Conservation (phyloP, 148 eudicot species). For the Gaultheria prostrata region DNA sequence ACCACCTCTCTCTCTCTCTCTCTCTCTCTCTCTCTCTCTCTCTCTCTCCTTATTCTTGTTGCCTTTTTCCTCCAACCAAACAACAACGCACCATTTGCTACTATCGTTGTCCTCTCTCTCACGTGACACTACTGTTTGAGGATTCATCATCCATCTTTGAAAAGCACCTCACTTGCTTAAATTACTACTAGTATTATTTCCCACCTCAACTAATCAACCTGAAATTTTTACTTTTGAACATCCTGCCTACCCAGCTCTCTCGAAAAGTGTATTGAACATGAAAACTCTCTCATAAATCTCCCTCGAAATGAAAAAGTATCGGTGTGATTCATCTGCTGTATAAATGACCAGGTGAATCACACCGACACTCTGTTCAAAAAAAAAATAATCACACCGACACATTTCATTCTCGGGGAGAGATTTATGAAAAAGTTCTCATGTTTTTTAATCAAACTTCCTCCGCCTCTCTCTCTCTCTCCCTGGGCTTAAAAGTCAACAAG, state of each 20-base stretch:
- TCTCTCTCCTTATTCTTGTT: neutral
- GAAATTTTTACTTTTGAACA: too few species aligned
- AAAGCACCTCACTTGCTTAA: neutral
- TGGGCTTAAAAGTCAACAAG: neutral
- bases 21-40: neutral
- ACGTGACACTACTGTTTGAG: slow-evolving; percentile 4
- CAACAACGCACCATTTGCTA: slow-evolving; percentile 5
- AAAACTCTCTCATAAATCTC: too few species aligned
- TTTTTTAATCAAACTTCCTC: neutral
- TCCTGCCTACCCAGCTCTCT: too few species aligned
- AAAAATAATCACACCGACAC: too few species aligned
- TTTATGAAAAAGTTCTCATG: too few species aligned
- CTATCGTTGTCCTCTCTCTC: neutral
- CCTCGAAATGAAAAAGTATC: too few species aligned
- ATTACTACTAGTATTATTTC: too few species aligned
- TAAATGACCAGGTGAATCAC: too few species aligned
- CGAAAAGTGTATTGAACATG: too few species aligned
- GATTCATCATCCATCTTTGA: slow-evolving; percentile 2
- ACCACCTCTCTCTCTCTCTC: slow-evolving; percentile 4
- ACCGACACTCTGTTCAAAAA: too few species aligned
- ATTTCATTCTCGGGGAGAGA: too few species aligned
- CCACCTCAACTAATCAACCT: neutral
- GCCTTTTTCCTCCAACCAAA: neutral
- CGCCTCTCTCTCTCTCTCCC: slow-evolving; percentile 11
- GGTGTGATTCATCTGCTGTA: too few species aligned